Base-by-base conservation (phyloP, 163 green algal species). In the Volvox carteri region DNA sequence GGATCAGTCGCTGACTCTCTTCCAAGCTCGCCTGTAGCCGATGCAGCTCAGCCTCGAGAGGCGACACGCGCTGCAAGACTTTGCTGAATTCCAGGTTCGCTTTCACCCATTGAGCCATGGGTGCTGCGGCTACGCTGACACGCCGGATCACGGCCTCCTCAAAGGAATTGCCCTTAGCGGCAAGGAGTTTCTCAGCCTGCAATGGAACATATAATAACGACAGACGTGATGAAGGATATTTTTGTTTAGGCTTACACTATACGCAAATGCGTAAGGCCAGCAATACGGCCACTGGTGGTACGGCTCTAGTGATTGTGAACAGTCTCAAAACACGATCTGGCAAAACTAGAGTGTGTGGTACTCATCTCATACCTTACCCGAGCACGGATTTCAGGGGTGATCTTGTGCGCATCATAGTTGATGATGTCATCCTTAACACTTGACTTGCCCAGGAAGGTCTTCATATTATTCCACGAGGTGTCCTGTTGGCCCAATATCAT, bases 51-150 rank as follows among this genome's bases (percentile, higher is more conserved):
- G 85, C 48, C 90, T 97, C 93, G 50, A 98, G 90, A 1, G 96
- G 96, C 16, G 91, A 91, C 12, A 96, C 92, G 72, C 93, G 93
- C 87, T 95, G 90, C 79, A 96, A 81, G 46, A 96, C 93, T 68
- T 92, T 85, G 88, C 85, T 93, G 91, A 95, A 98, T 48, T 91
- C 86, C 54, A 97, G 48, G 90, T 97, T 97, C 62, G 96, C 96
- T 84, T 93, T 95, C 33, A 97, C 94, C 96, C 96, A 98, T 5
- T 93, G 90, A 12, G 96, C 96, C 87, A 98, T 91, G 11, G 96
- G 96, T 4, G 95, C 95, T 25, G 96, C 95, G 1, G 95, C 94
- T 50, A 95, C 93, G 58, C 86, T 95, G 16, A 96, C 95, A 39
- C 94, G 93, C 67, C 94, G 93, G 58, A 97, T 97, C 50, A 93